Percentiles rank a stretch among this genome's conserved stretches.
Conservation (phyloP, 2,329 filamentous ascomycete species). For the Anisogramma anomala region DNA sequence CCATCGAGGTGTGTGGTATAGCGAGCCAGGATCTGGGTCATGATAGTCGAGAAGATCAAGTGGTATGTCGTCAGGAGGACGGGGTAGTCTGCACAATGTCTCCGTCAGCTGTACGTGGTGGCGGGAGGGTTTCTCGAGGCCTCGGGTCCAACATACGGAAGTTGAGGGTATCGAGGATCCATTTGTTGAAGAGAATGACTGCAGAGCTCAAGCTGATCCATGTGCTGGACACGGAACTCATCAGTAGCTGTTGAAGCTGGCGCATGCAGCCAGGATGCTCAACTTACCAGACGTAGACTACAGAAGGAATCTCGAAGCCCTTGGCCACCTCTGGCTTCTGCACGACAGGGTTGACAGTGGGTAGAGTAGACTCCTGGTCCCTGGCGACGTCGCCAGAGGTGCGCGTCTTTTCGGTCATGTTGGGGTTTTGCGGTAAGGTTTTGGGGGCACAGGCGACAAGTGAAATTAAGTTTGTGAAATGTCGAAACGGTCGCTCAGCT, state of each 20-base stretch:
- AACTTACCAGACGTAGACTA: slow-evolving; percentile 68
- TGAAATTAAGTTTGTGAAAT: neutral
- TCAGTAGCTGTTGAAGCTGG: slow-evolving; percentile 3
- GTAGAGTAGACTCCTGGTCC: slow-evolving; percentile 52
- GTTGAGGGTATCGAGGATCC: slow-evolving; percentile 74
- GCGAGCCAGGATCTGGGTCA: slow-evolving; percentile 86
- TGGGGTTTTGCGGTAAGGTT: slow-evolving; percentile 15
- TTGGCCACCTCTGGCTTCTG: slow-evolving; percentile 60
- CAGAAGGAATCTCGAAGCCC: slow-evolving; percentile 54
- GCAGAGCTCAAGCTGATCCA: slow-evolving; percentile 91
- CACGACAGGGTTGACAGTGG: slow-evolving; percentile 64
- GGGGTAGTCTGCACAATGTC: slow-evolving; percentile 42
- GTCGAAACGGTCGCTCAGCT: neutral
- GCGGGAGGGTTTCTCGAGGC: neutral
- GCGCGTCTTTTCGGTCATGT: slow-evolving; percentile 70
- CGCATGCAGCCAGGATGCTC: neutral
- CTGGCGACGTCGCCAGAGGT: slow-evolving; percentile 66
- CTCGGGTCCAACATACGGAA: slow-evolving; percentile 52
- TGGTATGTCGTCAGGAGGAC: slow-evolving; percentile 94
- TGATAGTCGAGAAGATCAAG: slow-evolving; percentile 79
- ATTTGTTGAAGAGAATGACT: slow-evolving; percentile 99
- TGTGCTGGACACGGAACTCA: slow-evolving; percentile 40
- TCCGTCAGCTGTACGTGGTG: slow-evolving; percentile 18
- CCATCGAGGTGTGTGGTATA: slow-evolving; percentile 86
- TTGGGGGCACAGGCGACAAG: neutral